Conservation (phyloP, 2,329 filamentous ascomycete genomes). For the Ascochyta pisi region DNA sequence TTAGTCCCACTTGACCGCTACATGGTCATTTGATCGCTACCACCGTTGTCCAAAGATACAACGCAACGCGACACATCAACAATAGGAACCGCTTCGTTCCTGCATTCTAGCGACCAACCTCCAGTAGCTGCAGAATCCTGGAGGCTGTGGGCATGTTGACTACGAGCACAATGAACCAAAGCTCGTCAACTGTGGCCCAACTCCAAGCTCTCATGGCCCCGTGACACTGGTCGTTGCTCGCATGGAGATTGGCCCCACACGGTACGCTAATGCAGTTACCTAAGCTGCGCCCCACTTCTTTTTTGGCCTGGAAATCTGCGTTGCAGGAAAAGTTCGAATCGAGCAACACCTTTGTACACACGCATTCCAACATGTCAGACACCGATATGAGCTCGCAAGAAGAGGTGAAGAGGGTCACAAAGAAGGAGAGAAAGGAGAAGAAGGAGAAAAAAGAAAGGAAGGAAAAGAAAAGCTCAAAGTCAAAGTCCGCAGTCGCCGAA, state of each 20-base stretch:
- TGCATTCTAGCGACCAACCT: not conserved
- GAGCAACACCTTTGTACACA: not conserved
- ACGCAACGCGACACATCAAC: not conserved
- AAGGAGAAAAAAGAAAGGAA: conserved; percentile 40
- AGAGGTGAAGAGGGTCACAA: conserved; percentile 17
- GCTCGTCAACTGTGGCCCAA: not conserved
- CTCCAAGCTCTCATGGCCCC: not conserved
- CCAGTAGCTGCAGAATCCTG: not conserved
- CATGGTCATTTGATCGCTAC: conserved; percentile 9
- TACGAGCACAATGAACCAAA: not conserved
- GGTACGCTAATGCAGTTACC: conserved; percentile 13
- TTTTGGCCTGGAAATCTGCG: conserved; percentile 16
- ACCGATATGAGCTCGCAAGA: conserved; percentile 17
- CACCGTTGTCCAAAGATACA: not conserved
- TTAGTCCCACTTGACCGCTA: conserved; percentile 6
- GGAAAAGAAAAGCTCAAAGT: conserved; percentile 32
- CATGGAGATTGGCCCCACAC: conserved; percentile 11
- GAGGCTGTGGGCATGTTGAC: not conserved
- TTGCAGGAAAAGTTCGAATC: conserved; percentile 13
- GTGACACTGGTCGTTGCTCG: not conserved
- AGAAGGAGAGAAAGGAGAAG: conserved; percentile 35
- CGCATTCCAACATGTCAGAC: conserved; percentile 14
- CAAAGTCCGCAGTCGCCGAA: conserved; percentile 25
- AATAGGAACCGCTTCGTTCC: not conserved
- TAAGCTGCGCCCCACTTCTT: conserved; percentile 11